Evolutionary conservation across 2,329 filamentous ascomycete species (phyloP), one percentile per base, ranked within the genome.

Genomic region (Helotiales sp.): DNA sequence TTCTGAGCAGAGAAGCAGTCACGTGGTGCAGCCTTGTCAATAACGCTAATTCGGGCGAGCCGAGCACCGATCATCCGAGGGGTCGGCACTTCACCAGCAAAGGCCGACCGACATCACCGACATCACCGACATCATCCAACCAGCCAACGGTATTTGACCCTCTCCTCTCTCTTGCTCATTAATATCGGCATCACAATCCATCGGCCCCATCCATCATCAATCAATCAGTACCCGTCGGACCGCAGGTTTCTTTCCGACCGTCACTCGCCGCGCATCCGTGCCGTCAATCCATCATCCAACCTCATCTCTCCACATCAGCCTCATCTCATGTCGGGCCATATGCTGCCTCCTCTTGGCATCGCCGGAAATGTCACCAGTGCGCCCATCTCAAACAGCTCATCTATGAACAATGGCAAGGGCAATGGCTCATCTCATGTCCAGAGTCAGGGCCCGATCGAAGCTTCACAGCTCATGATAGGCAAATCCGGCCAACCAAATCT

Each of bases 311-410:
- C n/a, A n/a, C 47, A 50, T 15, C 47, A 20, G 15, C 15, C 26
- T 11, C 15, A n/a, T 47, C 45, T 17, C 20, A 57, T 57, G 54
- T 40, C 54, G 20, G 32, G 54, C 32, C 54, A 37, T 10, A 57
- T 57, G 20, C 54, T 57, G 30, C 54, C 54, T 37, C 54, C 54
- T 40, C 20, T 57, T 61, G 30, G 47, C 40, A 61, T 24, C 26
- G 20, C 47, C 45, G 47, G 8, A 13, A 34, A 54, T 54, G 13
- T 40, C 30, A 43, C 47, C 3, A n/a, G 15, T 24, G 30, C 28
- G 17, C 47, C 26, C 2, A 26, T 22, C 6, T 43, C 22, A 20
- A 52, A 22, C 5, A 34, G 20, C 17, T n/a, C 6, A 11, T 45
- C 40, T 6, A 40, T 54, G 30, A 24, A 45, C n/a, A 45, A 10